Evolutionary conservation across 129 eudicot species (phyloP).

Genomic region (Helichrysum umbraculigerum): DNA sequence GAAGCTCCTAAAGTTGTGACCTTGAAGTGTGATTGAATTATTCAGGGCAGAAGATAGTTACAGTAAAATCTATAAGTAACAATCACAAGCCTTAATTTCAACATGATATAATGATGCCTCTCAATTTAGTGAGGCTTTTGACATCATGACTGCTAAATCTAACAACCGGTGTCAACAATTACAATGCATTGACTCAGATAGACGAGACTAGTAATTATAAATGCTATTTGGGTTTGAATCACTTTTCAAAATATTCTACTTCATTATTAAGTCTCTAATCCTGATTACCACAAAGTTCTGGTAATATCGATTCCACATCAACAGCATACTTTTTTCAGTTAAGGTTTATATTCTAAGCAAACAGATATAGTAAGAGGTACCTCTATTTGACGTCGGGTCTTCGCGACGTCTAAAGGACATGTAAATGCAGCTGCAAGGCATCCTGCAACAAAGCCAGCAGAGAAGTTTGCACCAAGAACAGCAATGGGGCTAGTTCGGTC

Average conservation of each 20-base stretch:
- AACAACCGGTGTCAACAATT: too few species aligned
- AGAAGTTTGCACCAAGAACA: constrained; percentile 81
- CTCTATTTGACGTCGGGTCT: constrained; percentile 94
- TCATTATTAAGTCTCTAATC: background rate
- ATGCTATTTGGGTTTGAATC: background rate
- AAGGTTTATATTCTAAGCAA: too few species aligned
- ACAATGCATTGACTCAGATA: too few species aligned
- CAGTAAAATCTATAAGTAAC: background rate
- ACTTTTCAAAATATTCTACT: background rate
- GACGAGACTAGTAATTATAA: background rate
- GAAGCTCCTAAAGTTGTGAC: background rate
- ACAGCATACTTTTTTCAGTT: too few species aligned
- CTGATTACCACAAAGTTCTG: background rate
- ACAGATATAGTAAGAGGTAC: constrained; percentile 25
- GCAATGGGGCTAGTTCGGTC: constrained; percentile 40
- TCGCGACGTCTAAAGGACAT: constrained; percentile 92
- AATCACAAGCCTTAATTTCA: background rate
- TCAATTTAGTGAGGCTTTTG: background rate
- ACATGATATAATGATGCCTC: background rate
- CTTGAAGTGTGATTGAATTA: background rate
- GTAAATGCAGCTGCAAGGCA: constrained; percentile 79
- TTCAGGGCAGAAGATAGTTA: background rate
- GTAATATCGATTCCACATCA: background rate
- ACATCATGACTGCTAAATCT: background rate
- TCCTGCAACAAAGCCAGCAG: constrained; percentile 89